Evolutionary conservation across 768 basidiomycete genomes (phyloP).

Genomic region (Tubosaeta brunneosetosa): DNA sequence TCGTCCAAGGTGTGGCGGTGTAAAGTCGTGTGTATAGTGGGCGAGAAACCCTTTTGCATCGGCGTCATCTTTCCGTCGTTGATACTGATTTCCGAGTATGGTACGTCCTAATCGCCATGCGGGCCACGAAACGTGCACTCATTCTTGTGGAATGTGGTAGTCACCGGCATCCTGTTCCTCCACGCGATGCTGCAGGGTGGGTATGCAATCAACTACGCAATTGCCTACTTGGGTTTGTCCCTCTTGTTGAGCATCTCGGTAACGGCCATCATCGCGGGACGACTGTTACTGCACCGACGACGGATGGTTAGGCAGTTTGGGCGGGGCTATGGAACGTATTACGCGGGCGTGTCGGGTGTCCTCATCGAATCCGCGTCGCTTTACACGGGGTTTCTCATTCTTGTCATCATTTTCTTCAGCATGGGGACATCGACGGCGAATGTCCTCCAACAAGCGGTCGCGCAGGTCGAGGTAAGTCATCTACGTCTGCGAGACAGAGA

Average conservation of each 20-base stretch:
- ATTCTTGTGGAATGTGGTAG: conserved; percentile 4
- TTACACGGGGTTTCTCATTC: conserved; percentile 12
- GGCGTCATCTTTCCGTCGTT: conserved; percentile 6
- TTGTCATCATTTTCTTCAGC: conserved; percentile 10
- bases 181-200: not conserved
- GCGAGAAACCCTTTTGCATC: conserved; percentile 5
- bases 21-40: conserved; percentile 14
- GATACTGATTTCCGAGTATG: conserved; percentile 9
- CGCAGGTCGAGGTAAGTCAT: conserved; percentile 17
- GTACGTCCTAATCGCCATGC: conserved; percentile 1
- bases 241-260: conserved; percentile 13
- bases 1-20: conserved; percentile 20
- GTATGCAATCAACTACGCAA: not conserved
- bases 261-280: conserved; percentile 14
- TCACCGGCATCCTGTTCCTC: conserved; percentile 5
- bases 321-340: conserved; percentile 9
- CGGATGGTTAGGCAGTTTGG: conserved; percentile 11
- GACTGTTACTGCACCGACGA: conserved; percentile 13
- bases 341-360: conserved; percentile 7
- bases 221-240: conserved; percentile 11
- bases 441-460: conserved; percentile 13
- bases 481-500: not conserved
- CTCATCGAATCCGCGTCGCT: conserved; percentile 20
- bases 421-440: conserved; percentile 1
- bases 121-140: not conserved